Evolutionary conservation across 2,329 filamentous ascomycete species (phyloP).

Genomic region (Mariannaea sp.): DNA sequence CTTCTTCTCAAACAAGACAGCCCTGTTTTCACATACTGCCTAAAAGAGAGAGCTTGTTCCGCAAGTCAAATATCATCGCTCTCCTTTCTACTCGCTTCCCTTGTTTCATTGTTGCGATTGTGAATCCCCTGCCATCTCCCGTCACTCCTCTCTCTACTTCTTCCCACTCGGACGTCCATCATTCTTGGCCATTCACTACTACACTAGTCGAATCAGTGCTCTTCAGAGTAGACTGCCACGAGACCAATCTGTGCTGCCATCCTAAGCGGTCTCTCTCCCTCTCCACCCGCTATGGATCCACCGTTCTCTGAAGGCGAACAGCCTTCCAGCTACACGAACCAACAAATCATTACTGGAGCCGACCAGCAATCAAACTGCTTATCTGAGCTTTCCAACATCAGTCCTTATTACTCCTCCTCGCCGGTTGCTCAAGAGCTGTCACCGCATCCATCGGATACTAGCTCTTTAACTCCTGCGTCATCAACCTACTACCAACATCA

Average conservation of each 20-base stretch:
- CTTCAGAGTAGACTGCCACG: slow-evolving; percentile 32
- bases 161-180: slow-evolving; percentile 12
- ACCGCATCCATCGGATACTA: slow-evolving; percentile 31
- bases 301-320: slow-evolving; percentile 37
- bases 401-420: slow-evolving; percentile 33
- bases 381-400: slow-evolving; percentile 35
- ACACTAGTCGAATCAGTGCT: slow-evolving; percentile 24
- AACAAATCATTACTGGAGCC: slow-evolving; percentile 29
- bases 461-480: slow-evolving; percentile 28
- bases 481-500: slow-evolving; percentile 29
- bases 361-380: slow-evolving; percentile 38
- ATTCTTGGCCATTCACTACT: slow-evolving; percentile 17
- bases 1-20: slow-evolving; percentile 27
- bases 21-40: slow-evolving; percentile 19
- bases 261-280: slow-evolving; percentile 22
- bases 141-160: slow-evolving; percentile 17
- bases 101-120: slow-evolving; percentile 36
- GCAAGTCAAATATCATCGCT: slow-evolving; percentile 36
- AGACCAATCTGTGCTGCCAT: slow-evolving; percentile 30
- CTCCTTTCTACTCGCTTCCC: slow-evolving; percentile 27
- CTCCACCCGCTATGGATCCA: slow-evolving; percentile 36
- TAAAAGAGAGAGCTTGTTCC: slow-evolving; percentile 35
- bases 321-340: slow-evolving; percentile 42
- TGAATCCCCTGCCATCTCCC: slow-evolving; percentile 32
- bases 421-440: slow-evolving; percentile 29